Evolutionary conservation across 306 rosid species (phyloP).

Genomic region (Inga leiocalycina): DNA sequence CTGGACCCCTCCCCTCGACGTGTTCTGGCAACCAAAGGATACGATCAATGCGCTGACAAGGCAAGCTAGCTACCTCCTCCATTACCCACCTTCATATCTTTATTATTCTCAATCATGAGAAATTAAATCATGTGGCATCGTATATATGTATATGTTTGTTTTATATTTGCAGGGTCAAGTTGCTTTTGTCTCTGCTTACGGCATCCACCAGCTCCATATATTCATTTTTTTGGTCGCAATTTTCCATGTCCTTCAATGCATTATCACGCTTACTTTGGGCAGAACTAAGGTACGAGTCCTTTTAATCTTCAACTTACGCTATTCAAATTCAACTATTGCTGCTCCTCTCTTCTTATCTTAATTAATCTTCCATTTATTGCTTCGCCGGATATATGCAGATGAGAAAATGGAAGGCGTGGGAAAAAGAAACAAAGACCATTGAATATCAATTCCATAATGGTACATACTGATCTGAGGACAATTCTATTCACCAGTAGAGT

Average conservation of each 20-base stretch:
- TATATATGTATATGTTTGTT: neutral
- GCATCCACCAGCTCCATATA: slow-evolving; percentile 85
- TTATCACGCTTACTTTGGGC: slow-evolving; percentile 63
- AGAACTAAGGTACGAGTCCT: slow-evolving; percentile 57
- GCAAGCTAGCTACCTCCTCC: slow-evolving; percentile 14
- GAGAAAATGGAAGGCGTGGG: slow-evolving; percentile 81
- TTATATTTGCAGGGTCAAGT: slow-evolving; percentile 56
- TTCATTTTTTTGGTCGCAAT: slow-evolving; percentile 79
- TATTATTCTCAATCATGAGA: neutral
- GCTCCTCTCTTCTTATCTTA: neutral
- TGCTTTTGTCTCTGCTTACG: slow-evolving; percentile 82
- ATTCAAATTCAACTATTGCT: neutral
- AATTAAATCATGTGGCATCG: neutral
- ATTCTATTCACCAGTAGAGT: neutral
- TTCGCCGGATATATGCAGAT: slow-evolving; percentile 63
- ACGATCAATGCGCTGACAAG: slow-evolving; percentile 45
- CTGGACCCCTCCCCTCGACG: slow-evolving; percentile 40
- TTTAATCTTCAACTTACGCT: neutral
- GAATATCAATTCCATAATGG: slow-evolving; percentile 60
- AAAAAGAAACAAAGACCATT: slow-evolving; percentile 64
- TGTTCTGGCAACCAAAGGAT: slow-evolving; percentile 43
- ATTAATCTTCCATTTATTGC: neutral
- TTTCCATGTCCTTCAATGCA: slow-evolving; percentile 76
- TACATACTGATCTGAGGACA: neutral
- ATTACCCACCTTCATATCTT: neutral